Base-by-base conservation (phyloP, 2,329 filamentous ascomycete species). In the Xylaria hypoxylon region DNA sequence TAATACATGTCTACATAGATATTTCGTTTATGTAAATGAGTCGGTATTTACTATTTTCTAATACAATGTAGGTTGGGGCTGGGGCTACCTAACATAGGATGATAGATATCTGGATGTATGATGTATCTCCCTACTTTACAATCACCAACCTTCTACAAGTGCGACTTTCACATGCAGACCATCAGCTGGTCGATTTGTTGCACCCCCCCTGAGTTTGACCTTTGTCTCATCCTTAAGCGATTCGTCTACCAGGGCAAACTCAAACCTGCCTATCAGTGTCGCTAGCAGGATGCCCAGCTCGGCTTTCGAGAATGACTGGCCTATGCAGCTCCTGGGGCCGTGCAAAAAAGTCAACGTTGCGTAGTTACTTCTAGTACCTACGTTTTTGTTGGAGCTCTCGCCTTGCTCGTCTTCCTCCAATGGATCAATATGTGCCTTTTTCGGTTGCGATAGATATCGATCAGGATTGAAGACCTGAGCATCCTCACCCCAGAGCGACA, bases 281-380 rank as follows among this genome's bases (percentile, higher is more conserved):
- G 68, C 62, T 2, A 70, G 24, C 22, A 68, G n/a, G 44, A 70
- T 64, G 48, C 66, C 68, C 44, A 70, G 38, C 47, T 70, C 68
- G 7, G 66, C 62, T 44, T 48, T 64, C 11, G 68, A 60, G 31
- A 70, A 70, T 11, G 68, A 66, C 55, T 70, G 68, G 24, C 68
- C 68, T 17, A 70, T 70, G 33, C 68, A 70, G 45, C 68, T 70
- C 50, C 68, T 59, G 7, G 68, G 66, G 3, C 68, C 68, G 35
- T 70, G 68, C 53, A 67, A 58, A 52, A 70, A 70, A 4, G 68
- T 70, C 60, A 70, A 48, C 7, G 65, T 70, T 48, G 68, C 68
- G 22, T 70, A 70, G 28, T 70, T 70, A 26, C 68, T 70, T 59
- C 68, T 60, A n/a, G 40, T 28, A 10, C 63, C 66, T 26, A 13